Evolutionary conservation across 2,329 filamentous ascomycete species (phyloP).

Genomic region (Aspergillus clavatus): DNA sequence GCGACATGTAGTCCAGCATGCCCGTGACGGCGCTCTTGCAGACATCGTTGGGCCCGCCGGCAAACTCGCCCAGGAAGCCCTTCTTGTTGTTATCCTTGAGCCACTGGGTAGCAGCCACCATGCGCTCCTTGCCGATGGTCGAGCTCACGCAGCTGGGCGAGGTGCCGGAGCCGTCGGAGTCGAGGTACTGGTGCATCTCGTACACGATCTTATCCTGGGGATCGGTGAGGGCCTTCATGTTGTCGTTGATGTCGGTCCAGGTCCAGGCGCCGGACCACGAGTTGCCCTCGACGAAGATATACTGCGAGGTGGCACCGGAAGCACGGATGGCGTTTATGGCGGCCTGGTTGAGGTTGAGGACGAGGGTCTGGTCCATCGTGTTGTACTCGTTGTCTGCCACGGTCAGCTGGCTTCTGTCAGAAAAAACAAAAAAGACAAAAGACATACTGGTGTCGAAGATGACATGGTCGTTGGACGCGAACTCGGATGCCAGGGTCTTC

Average conservation of each 20-base stretch:
- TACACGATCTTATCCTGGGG: conserved; percentile 52
- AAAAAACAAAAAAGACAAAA: background rate
- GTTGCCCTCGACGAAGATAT: conserved; percentile 57
- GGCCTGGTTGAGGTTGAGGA: conserved; percentile 59
- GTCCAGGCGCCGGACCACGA: conserved; percentile 46
- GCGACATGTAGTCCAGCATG: conserved; percentile 44
- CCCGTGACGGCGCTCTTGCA: conserved; percentile 46
- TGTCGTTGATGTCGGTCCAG: conserved; percentile 43
- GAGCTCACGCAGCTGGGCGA: conserved; percentile 45
- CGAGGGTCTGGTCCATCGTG: conserved; percentile 56
- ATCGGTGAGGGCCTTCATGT: conserved; percentile 47
- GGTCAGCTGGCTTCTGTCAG: background rate
- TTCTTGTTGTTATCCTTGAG: conserved; percentile 50
- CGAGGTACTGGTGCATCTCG: conserved; percentile 61
- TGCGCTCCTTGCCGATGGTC: conserved; percentile 52
- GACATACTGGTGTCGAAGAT: conserved; percentile 57
- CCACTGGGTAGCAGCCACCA: conserved; percentile 51
- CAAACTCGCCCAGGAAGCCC: conserved; percentile 53
- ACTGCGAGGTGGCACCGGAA: conserved; percentile 53
- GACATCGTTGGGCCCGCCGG: conserved; percentile 47
- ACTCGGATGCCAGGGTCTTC: conserved; percentile 51
- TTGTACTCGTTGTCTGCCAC: conserved; percentile 58
- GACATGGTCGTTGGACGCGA: conserved; percentile 51
- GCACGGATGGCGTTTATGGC: conserved; percentile 59
- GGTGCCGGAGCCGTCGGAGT: conserved; percentile 52